A percentile compares a stretch with the other conserved stretches of the same genome.
Conservation (phyloP, 2,329 filamentous ascomycete genomes). For the Alternaria sp. region DNA sequence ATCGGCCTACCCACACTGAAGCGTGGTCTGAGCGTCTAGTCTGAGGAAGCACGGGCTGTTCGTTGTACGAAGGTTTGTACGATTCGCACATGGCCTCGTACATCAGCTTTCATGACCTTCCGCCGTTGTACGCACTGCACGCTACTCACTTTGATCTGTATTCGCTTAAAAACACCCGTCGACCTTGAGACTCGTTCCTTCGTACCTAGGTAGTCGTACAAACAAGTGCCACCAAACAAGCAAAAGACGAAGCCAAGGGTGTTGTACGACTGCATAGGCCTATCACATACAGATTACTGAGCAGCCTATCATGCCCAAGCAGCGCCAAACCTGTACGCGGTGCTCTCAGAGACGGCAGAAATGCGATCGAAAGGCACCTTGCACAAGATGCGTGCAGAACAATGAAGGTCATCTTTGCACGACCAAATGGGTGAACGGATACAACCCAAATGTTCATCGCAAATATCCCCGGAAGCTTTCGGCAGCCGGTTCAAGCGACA, state of each 20-base stretch:
- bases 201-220: neutral
- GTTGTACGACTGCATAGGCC: neutral
- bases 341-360: slow-evolving; percentile 38
- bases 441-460: slow-evolving; percentile 41
- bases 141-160: neutral
- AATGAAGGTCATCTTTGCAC: slow-evolving; percentile 43
- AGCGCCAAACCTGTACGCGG: slow-evolving; percentile 41
- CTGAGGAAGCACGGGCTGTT: neutral
- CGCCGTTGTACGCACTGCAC: neutral
- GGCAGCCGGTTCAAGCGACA: slow-evolving; percentile 11
- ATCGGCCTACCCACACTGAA: neutral
- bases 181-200: neutral
- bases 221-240: neutral
- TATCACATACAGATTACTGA: neutral
- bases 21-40: neutral
- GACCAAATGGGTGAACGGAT: slow-evolving; percentile 41
- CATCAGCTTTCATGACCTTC: neutral
- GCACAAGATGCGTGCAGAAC: slow-evolving; percentile 38
- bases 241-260: neutral
- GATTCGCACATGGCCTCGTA: neutral
- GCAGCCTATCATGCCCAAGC: slow-evolving; percentile 36
- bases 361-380: slow-evolving; percentile 40
- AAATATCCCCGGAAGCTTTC: slow-evolving; percentile 29
- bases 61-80: slow-evolving; percentile 3
- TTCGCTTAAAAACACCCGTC: neutral